Conservation (phyloP, 2,329 filamentous ascomycete genomes). For the Botrytis deweyae region DNA sequence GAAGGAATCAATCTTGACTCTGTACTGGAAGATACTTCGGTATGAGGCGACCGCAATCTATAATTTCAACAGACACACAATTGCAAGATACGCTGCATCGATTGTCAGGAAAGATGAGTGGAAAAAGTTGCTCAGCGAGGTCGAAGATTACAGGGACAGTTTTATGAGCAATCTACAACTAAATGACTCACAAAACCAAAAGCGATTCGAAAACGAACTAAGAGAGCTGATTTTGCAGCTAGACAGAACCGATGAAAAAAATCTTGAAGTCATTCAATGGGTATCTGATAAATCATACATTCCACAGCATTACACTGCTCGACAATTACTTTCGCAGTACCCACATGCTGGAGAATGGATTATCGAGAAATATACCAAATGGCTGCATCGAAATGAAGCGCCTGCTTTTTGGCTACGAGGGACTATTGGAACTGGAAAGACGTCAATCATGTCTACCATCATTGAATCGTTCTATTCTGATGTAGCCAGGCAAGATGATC, state of each 20-base stretch:
- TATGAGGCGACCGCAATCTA: not conserved
- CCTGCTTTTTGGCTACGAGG: not conserved
- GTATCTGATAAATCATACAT: not conserved
- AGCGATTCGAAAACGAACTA: not conserved
- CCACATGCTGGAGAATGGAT: not conserved
- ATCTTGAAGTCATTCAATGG: not conserved
- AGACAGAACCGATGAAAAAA: not conserved
- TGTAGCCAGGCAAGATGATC: not conserved
- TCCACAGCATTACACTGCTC: constrained; percentile 7
- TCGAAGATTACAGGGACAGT: not conserved
- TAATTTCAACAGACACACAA: not conserved
- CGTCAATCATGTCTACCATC: not conserved
- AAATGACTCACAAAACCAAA: not conserved
- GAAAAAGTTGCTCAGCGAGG: not conserved
- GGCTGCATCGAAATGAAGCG: not conserved
- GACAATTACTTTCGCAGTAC: not conserved
- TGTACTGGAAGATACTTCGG: constrained; percentile 8
- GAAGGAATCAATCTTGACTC: not conserved
- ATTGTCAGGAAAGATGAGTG: not conserved
- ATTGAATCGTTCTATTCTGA: constrained; percentile 6
- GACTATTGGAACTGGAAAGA: constrained; percentile 4
- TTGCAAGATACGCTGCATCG: constrained; percentile 1
- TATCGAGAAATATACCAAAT: not conserved
- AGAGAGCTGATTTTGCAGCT: not conserved
- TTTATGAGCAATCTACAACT: not conserved